Base-by-base conservation (phyloP, 768 basidiomycete species). In the Stropharia rugosoannulata region DNA sequence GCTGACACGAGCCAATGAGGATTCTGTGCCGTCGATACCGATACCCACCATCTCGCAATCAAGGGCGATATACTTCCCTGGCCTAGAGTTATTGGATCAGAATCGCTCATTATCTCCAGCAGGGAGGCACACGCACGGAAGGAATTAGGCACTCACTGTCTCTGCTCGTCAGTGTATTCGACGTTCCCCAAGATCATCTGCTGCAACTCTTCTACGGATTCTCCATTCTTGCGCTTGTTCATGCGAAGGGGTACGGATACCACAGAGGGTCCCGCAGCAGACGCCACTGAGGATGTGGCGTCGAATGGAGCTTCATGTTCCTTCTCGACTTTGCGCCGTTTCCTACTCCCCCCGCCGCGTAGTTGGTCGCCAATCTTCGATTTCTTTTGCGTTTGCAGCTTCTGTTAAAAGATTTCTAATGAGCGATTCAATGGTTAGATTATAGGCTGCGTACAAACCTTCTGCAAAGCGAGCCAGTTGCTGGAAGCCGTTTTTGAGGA, bases 21-120 rank as follows among this genome's bases (percentile, higher is more conserved):
- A 93, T 67, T 96, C 93, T 2, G 70, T 71, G 18, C 92, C 93
- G 22, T 86, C 79, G n/a, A 84, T 78, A 0, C 94, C 94, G n/a
- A 96, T 82, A 4, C 95, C 95, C 10, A 98, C 95, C 94, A 98
- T 97, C 71, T 98, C 96, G 64, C 96, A 98, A 70, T 99, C 96
- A 27, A 99, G 75, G 0, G 93, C 85, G 41, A 97, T 73, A 59
- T 89, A 89, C 64, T 82, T 87, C 46, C 89, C 89, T 4, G 84
- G 82, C 45, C 86, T 64, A 16, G 15, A 22, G 22, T 22, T 22
- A 22, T 22, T 29, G 11, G 7, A 40, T 13, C 13, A 15, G 41
- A 32, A 18, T 29, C 29, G 32, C 27, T 13, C 41, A 18, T 18
- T n/a, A 39, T 47, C 44, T 18, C 44, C 19, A 54, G 44, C 15